Conservation (phyloP, 2,329 filamentous ascomycete species). For the Pseudopyrenochaeta lycopersici region DNA sequence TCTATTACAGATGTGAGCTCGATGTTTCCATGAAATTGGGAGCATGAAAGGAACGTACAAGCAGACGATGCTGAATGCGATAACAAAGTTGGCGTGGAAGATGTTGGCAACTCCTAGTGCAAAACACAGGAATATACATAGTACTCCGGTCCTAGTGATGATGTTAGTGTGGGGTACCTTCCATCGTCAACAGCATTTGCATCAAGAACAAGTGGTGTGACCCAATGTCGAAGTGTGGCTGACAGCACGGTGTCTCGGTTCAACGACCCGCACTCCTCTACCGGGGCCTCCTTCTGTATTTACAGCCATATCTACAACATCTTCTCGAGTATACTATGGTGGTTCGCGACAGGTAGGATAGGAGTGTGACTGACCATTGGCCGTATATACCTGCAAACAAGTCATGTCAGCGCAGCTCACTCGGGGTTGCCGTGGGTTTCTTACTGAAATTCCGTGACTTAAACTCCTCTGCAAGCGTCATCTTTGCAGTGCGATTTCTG, state of each 20-base stretch:
- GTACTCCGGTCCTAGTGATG: constrained; percentile 60
- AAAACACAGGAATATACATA: constrained; percentile 72
- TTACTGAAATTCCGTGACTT: constrained; percentile 73
- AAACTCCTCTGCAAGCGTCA: constrained; percentile 70
- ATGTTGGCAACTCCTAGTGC: constrained; percentile 75
- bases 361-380: constrained; percentile 66
- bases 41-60: constrained; percentile 48
- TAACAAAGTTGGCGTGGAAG: constrained; percentile 65
- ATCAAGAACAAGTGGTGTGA: neutral
- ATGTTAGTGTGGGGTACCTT: constrained; percentile 19
- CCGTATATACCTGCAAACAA: constrained; percentile 68
- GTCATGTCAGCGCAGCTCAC: constrained; percentile 41
- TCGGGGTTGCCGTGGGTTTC: constrained; percentile 30
- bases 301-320: neutral
- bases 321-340: neutral
- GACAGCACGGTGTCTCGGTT: neutral
- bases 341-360: neutral
- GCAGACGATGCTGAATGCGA: constrained; percentile 67
- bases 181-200: neutral
- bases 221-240: neutral
- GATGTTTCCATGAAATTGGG: neutral
- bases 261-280: neutral
- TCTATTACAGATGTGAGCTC: constrained; percentile 39
- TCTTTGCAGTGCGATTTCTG: constrained; percentile 37
- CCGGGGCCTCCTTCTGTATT: neutral